Evolutionary conservation across 2,329 filamentous ascomycete genomes (phyloP), one percentile per base, ranked within the genome.

Genomic region (Diplodia intermedia): DNA sequence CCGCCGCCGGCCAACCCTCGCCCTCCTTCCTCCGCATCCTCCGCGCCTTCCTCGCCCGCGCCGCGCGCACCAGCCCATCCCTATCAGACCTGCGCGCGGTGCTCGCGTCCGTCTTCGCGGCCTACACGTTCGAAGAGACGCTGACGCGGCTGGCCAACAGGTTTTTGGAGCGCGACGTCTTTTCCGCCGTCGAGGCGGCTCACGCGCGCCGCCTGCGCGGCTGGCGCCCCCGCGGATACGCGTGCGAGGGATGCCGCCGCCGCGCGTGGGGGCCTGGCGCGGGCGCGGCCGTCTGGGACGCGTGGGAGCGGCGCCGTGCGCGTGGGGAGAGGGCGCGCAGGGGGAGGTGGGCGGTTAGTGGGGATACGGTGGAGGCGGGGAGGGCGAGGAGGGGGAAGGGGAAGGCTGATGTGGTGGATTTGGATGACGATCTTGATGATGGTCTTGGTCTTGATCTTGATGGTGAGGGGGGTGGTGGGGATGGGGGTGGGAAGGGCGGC

Each of bases 41-140:
- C 15, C 89, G 93, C 60, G 91, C 92, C 6, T 99, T 99, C 77
- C 87, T 99, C 36, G 89, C 91, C 0, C 89, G 92, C 55, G 94
- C 94, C 0, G 91, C 93, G 0, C 86, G 88, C 29, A 89, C 90
- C 20, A 96, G 93, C 0, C 94, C 95, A 0, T 96, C 91, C 14
- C 84, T 99, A 1, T 90, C 92, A 1, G 93, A 98, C 76, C 85
- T 99, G 3, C 90, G 95, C 54, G 87, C 88, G 7, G 94, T 98
- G 0, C 86, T 99, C 1, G 84, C 88, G 0, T 95, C 94, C 14
- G 94, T 99, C 67, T 98, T 99, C 80, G 89, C 94, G 0, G 94
- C 95, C 0, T 99, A 99, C 77, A 90, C 93, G 0, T 97, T 98
- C 76, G 95, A 99, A 78, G 92, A 94, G 77, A 94, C 91, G 0